phyloP scores from a whole-genome alignment of 208 protist species.

The Leishmania lainsoni region DNA sequence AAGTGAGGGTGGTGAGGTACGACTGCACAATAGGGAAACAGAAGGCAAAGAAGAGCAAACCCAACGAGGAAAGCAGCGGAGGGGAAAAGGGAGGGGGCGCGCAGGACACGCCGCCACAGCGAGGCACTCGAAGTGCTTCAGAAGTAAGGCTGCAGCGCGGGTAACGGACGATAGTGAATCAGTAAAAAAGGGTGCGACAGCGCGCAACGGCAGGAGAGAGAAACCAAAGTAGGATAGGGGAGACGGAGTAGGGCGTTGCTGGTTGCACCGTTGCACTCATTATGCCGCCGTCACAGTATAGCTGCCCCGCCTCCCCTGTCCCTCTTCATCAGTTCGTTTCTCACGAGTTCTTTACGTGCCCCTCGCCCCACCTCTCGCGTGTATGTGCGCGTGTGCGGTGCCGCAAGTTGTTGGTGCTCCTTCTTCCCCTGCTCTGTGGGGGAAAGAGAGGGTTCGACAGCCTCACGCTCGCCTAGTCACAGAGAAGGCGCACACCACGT shows the following conservation, averaged over 20 bases:
- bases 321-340: background rate
- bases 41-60: background rate
- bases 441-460: too few relatives aligned
- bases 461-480: too few relatives aligned
- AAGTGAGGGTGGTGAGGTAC: too few relatives aligned
- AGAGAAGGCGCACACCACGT: too few relatives aligned
- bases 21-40: background rate
- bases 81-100: background rate
- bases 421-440: too few relatives aligned
- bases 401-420: too few relatives aligned
- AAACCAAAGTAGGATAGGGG: background rate
- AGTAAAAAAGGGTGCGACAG: conserved; percentile 1
- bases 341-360: background rate
- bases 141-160: conserved; percentile 13
- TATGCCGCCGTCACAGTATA: background rate
- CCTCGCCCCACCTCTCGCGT: background rate
- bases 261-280: background rate
- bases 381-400: background rate
- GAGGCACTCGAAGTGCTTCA: conserved; percentile 7
- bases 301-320: background rate
- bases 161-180: conserved; percentile 8
- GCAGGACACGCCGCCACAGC: background rate
- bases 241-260: background rate
- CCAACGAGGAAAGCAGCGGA: background rate
- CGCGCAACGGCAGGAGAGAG: conserved; percentile 1